phyloP scores from a whole-genome alignment of 306 rosid species.

The Quercus parvula region DNA sequence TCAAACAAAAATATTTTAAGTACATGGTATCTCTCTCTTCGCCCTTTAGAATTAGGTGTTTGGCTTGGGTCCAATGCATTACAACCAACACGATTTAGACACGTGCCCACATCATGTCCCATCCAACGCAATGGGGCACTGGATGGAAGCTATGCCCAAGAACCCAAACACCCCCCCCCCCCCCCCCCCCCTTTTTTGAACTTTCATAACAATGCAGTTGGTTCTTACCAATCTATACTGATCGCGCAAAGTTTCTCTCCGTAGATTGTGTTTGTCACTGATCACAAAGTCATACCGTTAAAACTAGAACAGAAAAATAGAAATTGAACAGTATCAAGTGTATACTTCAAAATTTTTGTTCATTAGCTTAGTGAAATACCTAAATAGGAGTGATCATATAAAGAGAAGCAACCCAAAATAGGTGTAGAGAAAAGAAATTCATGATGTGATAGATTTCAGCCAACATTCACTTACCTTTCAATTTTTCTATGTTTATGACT shows the following conservation, averaged over 20 bases:
- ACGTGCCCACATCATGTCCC: too few relatives aligned
- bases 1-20: background rate
- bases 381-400: background rate
- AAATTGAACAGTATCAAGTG: background rate
- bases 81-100: too few relatives aligned
- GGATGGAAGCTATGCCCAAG: too few relatives aligned
- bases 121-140: too few relatives aligned
- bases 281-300: conserved; percentile 24
- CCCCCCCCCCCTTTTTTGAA: too few relatives aligned
- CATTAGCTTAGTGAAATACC: background rate
- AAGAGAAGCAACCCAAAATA: background rate
- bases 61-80: too few relatives aligned
- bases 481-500: background rate
- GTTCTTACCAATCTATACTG: conserved; percentile 81
- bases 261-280: conserved; percentile 83
- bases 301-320: conserved; percentile 2
- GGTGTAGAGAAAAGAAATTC: background rate
- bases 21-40: background rate
- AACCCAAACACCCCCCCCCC: too few relatives aligned
- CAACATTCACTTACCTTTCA: background rate
- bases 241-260: conserved; percentile 74
- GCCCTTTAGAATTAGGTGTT: too few relatives aligned
- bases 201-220: background rate
- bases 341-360: background rate
- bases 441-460: background rate